Conservation (phyloP, 768 basidiomycete genomes). For the Pleurotus giganteus region DNA sequence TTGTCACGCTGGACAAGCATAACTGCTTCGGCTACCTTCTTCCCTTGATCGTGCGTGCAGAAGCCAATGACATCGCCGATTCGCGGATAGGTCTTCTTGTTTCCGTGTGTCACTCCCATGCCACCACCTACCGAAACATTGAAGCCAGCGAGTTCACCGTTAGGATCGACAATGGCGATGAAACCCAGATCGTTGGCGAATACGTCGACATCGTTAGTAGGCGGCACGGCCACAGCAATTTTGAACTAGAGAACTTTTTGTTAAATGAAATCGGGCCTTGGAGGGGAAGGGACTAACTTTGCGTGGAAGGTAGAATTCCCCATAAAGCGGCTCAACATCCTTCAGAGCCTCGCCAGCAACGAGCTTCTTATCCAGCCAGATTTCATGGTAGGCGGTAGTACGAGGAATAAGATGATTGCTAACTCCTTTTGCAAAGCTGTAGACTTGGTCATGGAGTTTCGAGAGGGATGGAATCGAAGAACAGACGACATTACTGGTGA, state of each 20-base stretch:
- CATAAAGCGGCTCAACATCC: constrained; percentile 96
- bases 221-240: constrained; percentile 93
- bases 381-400: constrained; percentile 96
- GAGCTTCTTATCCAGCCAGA: constrained; percentile 97
- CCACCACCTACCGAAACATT: constrained; percentile 94
- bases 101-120: constrained; percentile 99
- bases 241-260: constrained; percentile 68
- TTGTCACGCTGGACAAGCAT: constrained; percentile 94
- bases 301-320: constrained; percentile 93
- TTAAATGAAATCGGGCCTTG: constrained; percentile 1
- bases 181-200: constrained; percentile 96
- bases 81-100: constrained; percentile 98
- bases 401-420: constrained; percentile 86
- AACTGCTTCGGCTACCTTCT: constrained; percentile 85
- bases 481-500: constrained; percentile 81
- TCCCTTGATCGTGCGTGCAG: constrained; percentile 84
- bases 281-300: constrained; percentile 51
- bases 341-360: constrained; percentile 92
- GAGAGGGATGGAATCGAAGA: constrained; percentile 90
- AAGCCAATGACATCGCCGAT: constrained; percentile 87
- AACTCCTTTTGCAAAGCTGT: constrained; percentile 77
- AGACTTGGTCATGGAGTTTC: constrained; percentile 80
- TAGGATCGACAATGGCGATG: constrained; percentile 83
- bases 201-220: constrained; percentile 94
- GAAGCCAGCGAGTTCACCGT: constrained; percentile 84